Evolutionary conservation across 1,284 basidiomycete genomes (phyloP).

Genomic region (Gymnopus androsaceus): DNA sequence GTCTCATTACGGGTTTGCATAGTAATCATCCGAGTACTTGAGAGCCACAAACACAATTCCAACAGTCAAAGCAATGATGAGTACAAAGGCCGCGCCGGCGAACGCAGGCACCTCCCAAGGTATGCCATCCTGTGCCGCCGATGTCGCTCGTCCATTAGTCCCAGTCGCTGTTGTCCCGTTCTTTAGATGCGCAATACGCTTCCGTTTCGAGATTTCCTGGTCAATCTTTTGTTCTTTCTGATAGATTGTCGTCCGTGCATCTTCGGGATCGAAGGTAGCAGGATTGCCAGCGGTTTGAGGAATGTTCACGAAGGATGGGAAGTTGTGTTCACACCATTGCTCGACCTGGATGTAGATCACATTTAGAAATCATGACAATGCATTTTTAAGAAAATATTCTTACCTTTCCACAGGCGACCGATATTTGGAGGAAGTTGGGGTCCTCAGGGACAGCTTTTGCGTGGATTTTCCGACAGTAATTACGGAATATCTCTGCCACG

Average conservation of each 20-base stretch:
- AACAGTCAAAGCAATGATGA: slow-evolving; percentile 38
- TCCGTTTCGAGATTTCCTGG: slow-evolving; percentile 41
- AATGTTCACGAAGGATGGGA: slow-evolving; percentile 80
- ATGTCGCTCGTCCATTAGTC: slow-evolving; percentile 10
- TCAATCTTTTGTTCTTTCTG: slow-evolving; percentile 42
- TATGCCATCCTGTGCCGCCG: slow-evolving; percentile 21
- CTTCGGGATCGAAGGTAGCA: slow-evolving; percentile 43
- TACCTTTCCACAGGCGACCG: slow-evolving; percentile 77
- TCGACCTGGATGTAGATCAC: slow-evolving; percentile 72
- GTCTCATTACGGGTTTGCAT: neutral
- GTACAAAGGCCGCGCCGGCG: slow-evolving; percentile 40
- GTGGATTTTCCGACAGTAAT: slow-evolving; percentile 84
- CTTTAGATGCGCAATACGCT: slow-evolving; percentile 37
- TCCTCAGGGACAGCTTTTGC: slow-evolving; percentile 78
- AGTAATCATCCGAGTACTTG: slow-evolving; percentile 26
- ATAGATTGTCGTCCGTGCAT: slow-evolving; percentile 59
- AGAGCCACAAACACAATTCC: slow-evolving; percentile 37
- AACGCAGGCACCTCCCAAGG: slow-evolving; percentile 41
- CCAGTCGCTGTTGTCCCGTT: slow-evolving; percentile 13
- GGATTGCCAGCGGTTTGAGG: slow-evolving; percentile 31
- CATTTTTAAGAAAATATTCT: slow-evolving; percentile 3
- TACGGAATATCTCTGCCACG: slow-evolving; percentile 87
- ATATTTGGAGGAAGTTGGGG: slow-evolving; percentile 84
- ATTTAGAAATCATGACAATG: neutral
- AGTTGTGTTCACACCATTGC: slow-evolving; percentile 88